Percentiles rank a stretch among this genome's conserved stretches.
Evolutionary conservation across 1,139 yeast species (phyloP).

Genomic region (Yamadazyma kanchanaburiensis): DNA sequence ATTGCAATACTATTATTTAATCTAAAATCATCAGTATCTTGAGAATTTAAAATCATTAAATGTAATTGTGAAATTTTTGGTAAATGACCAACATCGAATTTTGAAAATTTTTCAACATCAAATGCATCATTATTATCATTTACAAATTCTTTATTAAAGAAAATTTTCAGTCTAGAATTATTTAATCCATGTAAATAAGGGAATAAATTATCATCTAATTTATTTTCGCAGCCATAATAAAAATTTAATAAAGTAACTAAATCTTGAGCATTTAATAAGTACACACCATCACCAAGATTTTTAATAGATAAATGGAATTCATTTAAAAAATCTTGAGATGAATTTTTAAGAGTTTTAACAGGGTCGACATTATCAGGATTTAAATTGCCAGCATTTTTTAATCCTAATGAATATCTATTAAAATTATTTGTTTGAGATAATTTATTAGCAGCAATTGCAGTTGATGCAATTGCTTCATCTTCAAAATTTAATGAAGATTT

Average conservation of each 20-base stretch:
- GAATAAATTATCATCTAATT: constrained; percentile 22
- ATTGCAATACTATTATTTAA: constrained; percentile 12
- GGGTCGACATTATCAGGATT: constrained; percentile 1
- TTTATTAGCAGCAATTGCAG: neutral
- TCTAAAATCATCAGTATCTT: constrained; percentile 7
- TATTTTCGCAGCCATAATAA: constrained; percentile 21
- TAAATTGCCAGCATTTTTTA: neutral
- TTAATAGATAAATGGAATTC: constrained; percentile 13
- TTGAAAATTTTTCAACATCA: constrained; percentile 7
- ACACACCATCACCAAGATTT: constrained; percentile 10
- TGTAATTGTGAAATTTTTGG: constrained; percentile 12
- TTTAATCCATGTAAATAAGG: constrained; percentile 39
- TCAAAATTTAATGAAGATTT: neutral
- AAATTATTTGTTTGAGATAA: neutral
- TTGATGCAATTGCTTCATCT: neutral
- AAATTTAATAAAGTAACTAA: constrained; percentile 20
- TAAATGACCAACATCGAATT: constrained; percentile 7
- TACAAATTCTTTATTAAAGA: constrained; percentile 12
- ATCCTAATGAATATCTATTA: neutral
- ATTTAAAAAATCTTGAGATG: neutral
- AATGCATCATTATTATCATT: constrained; percentile 11
- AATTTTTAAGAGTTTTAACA: constrained; percentile 1
- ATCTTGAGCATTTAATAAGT: constrained; percentile 12
- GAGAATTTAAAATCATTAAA: constrained; percentile 12
- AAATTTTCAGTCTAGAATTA: constrained; percentile 25